Conservation (phyloP, 176 grass and related monocot species). For the Hsuehochloa calcarea region DNA sequence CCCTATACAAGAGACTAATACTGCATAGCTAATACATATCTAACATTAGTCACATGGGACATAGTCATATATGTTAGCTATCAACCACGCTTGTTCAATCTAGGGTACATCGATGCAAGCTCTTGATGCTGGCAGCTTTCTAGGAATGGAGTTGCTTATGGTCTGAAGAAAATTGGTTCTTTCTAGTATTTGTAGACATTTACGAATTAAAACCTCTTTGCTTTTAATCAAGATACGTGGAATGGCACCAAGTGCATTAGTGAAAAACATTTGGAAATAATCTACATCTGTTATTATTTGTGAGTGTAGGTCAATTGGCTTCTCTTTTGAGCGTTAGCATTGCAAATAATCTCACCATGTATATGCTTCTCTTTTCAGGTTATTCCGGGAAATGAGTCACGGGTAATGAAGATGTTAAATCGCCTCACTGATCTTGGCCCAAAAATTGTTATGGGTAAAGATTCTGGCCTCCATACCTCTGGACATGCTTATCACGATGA, state of each 20-base stretch:
- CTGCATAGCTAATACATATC: no score
- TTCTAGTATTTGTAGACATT: slow-evolving; percentile 6
- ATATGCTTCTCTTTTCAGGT: slow-evolving; percentile 54
- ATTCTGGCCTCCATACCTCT: slow-evolving; percentile 86
- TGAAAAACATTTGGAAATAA: slow-evolving; percentile 6
- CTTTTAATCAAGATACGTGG: background rate
- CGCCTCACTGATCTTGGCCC: slow-evolving; percentile 85
- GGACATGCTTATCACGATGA: slow-evolving; percentile 93
- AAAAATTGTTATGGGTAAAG: slow-evolving; percentile 94
- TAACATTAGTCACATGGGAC: slow-evolving; percentile 18
- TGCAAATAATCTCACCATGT: slow-evolving; percentile 19
- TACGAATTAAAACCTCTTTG: background rate
- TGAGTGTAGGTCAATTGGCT: background rate
- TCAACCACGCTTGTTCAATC: background rate
- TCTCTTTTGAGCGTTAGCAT: slow-evolving; percentile 18
- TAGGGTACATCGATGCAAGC: background rate
- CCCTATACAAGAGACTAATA: no score
- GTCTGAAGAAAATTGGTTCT: slow-evolving; percentile 14
- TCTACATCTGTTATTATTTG: background rate
- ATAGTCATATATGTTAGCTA: slow-evolving; percentile 1
- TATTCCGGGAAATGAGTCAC: slow-evolving; percentile 94
- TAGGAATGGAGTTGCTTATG: slow-evolving; percentile 8
- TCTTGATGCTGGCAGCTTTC: slow-evolving; percentile 14
- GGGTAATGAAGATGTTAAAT: slow-evolving; percentile 99
- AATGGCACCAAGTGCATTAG: background rate